These are phyloP conservation scores for Xerocomellus chrysenteron DNA, from an alignment of 768 basidiomycete genomes.

Conservation along the genomic window DNA sequence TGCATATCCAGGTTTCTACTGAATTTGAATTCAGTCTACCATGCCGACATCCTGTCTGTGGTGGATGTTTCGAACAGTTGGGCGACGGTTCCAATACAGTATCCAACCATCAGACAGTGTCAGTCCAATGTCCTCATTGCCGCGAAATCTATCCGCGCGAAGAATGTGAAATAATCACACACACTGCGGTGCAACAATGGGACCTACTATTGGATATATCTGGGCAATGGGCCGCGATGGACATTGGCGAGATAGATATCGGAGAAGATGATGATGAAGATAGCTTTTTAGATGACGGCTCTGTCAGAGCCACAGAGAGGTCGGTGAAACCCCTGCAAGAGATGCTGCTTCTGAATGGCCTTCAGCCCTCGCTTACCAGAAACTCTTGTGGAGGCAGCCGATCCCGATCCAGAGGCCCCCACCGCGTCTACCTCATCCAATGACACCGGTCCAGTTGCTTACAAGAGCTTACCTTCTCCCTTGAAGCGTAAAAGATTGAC, in stretches of 20 bases:
- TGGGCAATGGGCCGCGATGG: constrained; percentile 16
- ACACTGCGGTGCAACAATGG: constrained; percentile 18
- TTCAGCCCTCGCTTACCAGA: constrained; percentile 5
- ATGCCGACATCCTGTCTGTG: constrained; percentile 19
- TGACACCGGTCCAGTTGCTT: constrained; percentile 7
- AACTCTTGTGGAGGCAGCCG: not conserved
- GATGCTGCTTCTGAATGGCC: constrained; percentile 6
- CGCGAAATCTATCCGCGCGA: constrained; percentile 9
- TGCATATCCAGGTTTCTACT: not conserved
- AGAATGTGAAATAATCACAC: constrained; percentile 17
- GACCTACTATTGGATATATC: constrained; percentile 18
- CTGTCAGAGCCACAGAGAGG: constrained; percentile 9
- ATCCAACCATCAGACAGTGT: not conserved
- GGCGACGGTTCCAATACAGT: not conserved
- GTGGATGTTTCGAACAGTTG: constrained; percentile 12
- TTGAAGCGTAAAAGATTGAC: constrained; percentile 19
- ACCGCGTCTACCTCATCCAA: not conserved
- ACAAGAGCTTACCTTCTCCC: constrained; percentile 22
- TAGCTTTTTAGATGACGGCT: constrained; percentile 1
- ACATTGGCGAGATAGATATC: constrained; percentile 9
- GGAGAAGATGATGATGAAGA: constrained; percentile 3
- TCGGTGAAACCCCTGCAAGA: not conserved
- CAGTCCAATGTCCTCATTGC: constrained; percentile 22
- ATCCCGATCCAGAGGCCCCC: constrained; percentile 4
- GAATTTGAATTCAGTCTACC: constrained; percentile 5